Evolutionary conservation across 495 filamentous ascomycete genomes (phyloP), one percentile per base, ranked within the genome.

Genomic region (Hypoxylon intermedium): DNA sequence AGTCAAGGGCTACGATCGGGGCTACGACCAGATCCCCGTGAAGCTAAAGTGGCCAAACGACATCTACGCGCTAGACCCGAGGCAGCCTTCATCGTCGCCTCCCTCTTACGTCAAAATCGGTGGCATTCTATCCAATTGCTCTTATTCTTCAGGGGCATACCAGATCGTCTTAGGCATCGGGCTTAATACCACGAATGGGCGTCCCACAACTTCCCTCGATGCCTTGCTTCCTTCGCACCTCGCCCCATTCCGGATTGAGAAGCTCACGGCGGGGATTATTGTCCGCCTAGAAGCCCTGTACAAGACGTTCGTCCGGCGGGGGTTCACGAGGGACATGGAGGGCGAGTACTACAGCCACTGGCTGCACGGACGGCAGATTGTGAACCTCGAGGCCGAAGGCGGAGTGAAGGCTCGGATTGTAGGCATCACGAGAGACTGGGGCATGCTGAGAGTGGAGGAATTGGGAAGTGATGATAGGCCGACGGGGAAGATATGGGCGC

Each of bases 11-110:
- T 98, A 97, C 68, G 92, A 88, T 41, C 47, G 45, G 7, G 73
- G 71, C 13, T 98, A 95, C 70, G 78, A 82, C 30, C 74, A 82
- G 0, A 58, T 97, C 24, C 90, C 90, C 6, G 84, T 98, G 31
- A 91, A 90, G 71, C 69, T 98, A 28, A 98, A 98, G 74, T 98
- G 94, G 94, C 94, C 94, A 6, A 98, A 98, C 60, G 94, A 98
- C 70, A 90, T 98, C 57, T 97, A 93, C 70, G 92, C 90, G 0
- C 78, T 83, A 9, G 90, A 92, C 66, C 92, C 91, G 1, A 74
- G 73, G 23, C 79, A 86, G 52, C 77, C 85, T 1, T 74, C 77
- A 3, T 52, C 74, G 2, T 54, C 21, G n/a, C 74, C 83, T 23
- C 80, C 85, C 28, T 72, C 80, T 9, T 95, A 91, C 69, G 86